Conservation (phyloP, 768 basidiomycete species). For the Boletus pseudopeckii region DNA sequence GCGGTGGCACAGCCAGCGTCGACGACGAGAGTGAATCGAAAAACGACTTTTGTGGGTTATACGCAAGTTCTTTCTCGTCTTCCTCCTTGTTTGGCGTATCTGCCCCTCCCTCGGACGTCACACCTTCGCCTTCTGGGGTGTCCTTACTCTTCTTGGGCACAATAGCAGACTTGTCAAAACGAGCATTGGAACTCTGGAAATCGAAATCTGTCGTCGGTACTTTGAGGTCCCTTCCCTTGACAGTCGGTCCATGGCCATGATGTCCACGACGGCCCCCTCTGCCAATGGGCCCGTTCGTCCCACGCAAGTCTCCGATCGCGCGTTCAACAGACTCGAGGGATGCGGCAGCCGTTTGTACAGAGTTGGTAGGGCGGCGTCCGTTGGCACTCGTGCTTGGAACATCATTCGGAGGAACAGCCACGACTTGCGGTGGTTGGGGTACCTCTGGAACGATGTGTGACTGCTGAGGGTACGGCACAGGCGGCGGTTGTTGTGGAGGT, state of each 20-base stretch:
- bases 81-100: constrained; percentile 31
- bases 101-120: constrained; percentile 29
- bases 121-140: constrained; percentile 29
- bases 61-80: constrained; percentile 48
- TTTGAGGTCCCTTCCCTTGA: constrained; percentile 38
- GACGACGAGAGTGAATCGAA: constrained; percentile 68
- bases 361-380: constrained; percentile 38
- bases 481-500: constrained; percentile 30
- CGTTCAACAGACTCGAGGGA: constrained; percentile 72
- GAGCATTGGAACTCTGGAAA: constrained; percentile 72
- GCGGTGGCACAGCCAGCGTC: constrained; percentile 34
- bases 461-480: constrained; percentile 28
- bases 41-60: constrained; percentile 77
- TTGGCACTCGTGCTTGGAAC: constrained; percentile 25
- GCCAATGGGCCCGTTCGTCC: constrained; percentile 34
- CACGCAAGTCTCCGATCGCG: constrained; percentile 49
- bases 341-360: constrained; percentile 68
- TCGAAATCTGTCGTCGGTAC: constrained; percentile 82
- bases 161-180: constrained; percentile 72
- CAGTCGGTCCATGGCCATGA: constrained; percentile 24
- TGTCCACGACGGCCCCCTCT: constrained; percentile 39
- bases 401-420: constrained; percentile 22
- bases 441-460: constrained; percentile 27
- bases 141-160: constrained; percentile 35
- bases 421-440: constrained; percentile 17